Percentiles rank a stretch among this genome's conserved stretches.
phyloP scores from a whole-genome alignment of 2,329 filamentous ascomycete genomes.

The Ceratocystis ficicola region DNA sequence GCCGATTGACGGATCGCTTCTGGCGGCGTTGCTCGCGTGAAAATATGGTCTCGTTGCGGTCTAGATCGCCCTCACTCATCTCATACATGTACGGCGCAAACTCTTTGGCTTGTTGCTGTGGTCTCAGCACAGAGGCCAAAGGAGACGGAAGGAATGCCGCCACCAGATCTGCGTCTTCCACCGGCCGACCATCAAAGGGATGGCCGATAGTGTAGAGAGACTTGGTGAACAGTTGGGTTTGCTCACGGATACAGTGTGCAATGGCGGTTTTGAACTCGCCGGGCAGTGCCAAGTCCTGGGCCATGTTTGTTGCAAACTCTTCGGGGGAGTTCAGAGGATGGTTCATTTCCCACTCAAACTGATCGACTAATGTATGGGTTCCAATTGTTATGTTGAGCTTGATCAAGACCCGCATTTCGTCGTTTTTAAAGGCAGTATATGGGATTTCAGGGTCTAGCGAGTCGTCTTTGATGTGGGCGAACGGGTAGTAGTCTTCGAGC shows the following conservation, averaged over 20 bases:
- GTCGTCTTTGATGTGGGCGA: constrained; percentile 80
- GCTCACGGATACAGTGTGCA: constrained; percentile 93
- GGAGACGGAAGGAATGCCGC: constrained; percentile 78
- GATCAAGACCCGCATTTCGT: constrained; percentile 93
- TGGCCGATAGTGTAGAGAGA: constrained; percentile 88
- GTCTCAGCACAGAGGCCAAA: constrained; percentile 69
- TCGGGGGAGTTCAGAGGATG: constrained; percentile 88
- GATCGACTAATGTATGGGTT: constrained; percentile 82
- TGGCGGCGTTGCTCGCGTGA: constrained; percentile 87
- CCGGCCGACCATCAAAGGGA: constrained; percentile 82
- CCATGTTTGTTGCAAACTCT: constrained; percentile 83
- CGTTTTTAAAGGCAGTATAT: constrained; percentile 92
- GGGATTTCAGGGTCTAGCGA: constrained; percentile 79
- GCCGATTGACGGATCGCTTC: constrained; percentile 86
- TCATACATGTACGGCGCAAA: constrained; percentile 91
- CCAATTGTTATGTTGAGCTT: constrained; percentile 98
- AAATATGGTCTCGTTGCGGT: constrained; percentile 83
- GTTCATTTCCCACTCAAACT: constrained; percentile 99
- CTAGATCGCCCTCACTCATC: constrained; percentile 77
- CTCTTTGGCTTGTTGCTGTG: constrained; percentile 85
- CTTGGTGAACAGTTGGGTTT: constrained; percentile 85
- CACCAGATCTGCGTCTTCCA: constrained; percentile 84
- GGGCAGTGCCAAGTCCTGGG: constrained; percentile 75
- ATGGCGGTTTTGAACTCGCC: constrained; percentile 97
- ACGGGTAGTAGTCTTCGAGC: constrained; percentile 83